Base-by-base conservation (phyloP, 805 yeast genomes). In the Candida tallmaniae region DNA sequence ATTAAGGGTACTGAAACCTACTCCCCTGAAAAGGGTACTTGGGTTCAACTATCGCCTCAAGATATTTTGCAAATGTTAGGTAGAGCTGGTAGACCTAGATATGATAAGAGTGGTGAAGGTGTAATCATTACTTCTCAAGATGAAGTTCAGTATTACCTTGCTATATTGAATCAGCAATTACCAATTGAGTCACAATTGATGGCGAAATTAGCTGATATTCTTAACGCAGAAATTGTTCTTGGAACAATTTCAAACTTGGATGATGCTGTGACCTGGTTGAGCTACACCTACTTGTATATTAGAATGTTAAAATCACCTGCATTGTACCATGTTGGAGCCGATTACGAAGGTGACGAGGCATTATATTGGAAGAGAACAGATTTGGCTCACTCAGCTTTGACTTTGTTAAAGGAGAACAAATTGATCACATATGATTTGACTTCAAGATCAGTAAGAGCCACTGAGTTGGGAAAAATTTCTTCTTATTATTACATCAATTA, bases 1-100 rank as follows among this genome's bases (percentile, higher is more conserved):
- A 84, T 88, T 42, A 86, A 86, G 50, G 97, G 97, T 0, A 90
- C 98, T 0, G 95, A 86, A 50, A 80, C 88, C 0, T 93, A 94
- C 50, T 83, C 93, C 4, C 97, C 99, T 0, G 93, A 83, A 43
- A 76, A 74, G 42, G 95, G 97, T 35, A 62, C 74, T 5, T 90
- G 97, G 97, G 78, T 78, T 2, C 93, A 85, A 50, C 62, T 90
- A n/a, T 81, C 95, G 0, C 94, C 97, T 0, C 98, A 90, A 50
- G 97, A 93, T 60, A 82, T 90, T 24, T 58, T 90, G 7, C 98
- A 90, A 60, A 90, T 90, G 97, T 68, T 90, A n/a, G 97, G 97
- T 23, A 77, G 97, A 65, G 97, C 97, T 13, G 97, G 97, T 47
- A 74, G 98, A 58, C 98, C 98, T 0, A 70, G 96, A 34, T 93